These are phyloP conservation scores for Plicaturopsis crispa DNA, from an alignment of 768 basidiomycete species.

Conservation along the genomic window DNA sequence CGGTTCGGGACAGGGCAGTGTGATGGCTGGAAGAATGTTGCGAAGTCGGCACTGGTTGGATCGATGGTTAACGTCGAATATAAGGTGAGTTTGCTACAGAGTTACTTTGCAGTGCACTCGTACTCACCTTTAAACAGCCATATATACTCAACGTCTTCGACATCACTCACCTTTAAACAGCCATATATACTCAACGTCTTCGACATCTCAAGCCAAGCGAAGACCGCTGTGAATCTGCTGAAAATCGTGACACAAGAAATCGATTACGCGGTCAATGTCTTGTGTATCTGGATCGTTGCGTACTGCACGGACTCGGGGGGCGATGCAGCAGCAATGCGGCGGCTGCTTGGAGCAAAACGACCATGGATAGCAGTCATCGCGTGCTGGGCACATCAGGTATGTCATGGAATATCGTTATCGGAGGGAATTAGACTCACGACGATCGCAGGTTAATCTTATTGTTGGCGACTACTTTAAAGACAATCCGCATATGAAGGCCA, in stretches of 20 bases:
- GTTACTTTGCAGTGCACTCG: neutral
- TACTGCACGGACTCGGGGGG: slow-evolving; percentile 16
- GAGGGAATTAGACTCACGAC: no score
- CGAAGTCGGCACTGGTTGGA: slow-evolving; percentile 15
- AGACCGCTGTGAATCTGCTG: slow-evolving; percentile 19
- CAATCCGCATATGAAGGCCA: slow-evolving; percentile 5
- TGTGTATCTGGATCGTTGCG: slow-evolving; percentile 13
- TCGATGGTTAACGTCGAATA: slow-evolving; percentile 18
- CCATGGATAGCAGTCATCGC: slow-evolving; percentile 9
- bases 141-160: slow-evolving; percentile 14
- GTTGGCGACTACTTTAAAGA: slow-evolving; percentile 16
- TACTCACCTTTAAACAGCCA: slow-evolving; percentile 6
- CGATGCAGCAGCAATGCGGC: slow-evolving; percentile 16
- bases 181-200: no score
- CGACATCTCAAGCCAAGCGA: no score
- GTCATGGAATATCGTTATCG: neutral
- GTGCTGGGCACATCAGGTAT: slow-evolving; percentile 23
- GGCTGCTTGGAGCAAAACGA: slow-evolving; percentile 5
- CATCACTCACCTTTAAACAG: slow-evolving; percentile 12
- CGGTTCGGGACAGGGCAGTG: neutral
- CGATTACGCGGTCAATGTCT: slow-evolving; percentile 11
- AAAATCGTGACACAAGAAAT: slow-evolving; percentile 16
- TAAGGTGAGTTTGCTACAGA: slow-evolving; percentile 12
- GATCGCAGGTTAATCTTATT: slow-evolving; percentile 17
- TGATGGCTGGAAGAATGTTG: slow-evolving; percentile 6